Base-by-base conservation (phyloP, 176 grass and related monocot genomes). In the Zoysia pacifica region DNA sequence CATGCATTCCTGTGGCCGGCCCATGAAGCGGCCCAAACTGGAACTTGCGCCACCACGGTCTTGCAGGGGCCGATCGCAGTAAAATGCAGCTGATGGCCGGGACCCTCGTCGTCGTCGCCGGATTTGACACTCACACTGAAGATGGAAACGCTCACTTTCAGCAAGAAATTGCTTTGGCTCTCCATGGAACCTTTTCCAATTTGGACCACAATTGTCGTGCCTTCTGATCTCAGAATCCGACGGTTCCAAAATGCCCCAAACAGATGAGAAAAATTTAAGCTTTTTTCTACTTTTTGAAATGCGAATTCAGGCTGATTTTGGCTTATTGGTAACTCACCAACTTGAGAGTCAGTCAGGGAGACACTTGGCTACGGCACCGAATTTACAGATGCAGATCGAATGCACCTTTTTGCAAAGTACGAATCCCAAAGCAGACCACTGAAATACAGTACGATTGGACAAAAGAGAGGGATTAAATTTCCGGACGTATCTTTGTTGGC, bases 351-450 rank as follows among this genome's bases (percentile, higher is more conserved):
- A 13, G 45, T 11, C 18, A 48, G 61, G 28, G 28, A 48, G 42
- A 37, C 7, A 47, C 9, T 28, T 28, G 2, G 3, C 16, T 3
- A 72, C 6, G 70, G 5, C 48, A 71, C n/a, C 2, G 3, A 42
- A 73, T 42, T 43, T 40, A 18, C 37, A 40, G 14, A n/a, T 76
- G 55, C 19, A 61, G 73, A 66, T 78, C 62, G 36, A 40, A 65
- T 65, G 75, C 41, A 66, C 36, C 61, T 19, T 40, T 9, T 82
- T 82, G 4, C 10, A 39, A 73, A 61, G 65, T 82, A 61, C 71
- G 6, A 62, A 76, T 82, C 79, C 19, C 38, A 82, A 81, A 80
- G 77, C 77, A 82, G 55, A 40, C 77, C 58, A 11, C 38, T 42
- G 5, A 16, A 78, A 20, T 16, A 48, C 51, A 13, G 19, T 54